These are phyloP conservation scores for Phyllosticta capitalensis DNA, from an alignment of 2,329 filamentous ascomycete species.

Conservation along the genomic window DNA sequence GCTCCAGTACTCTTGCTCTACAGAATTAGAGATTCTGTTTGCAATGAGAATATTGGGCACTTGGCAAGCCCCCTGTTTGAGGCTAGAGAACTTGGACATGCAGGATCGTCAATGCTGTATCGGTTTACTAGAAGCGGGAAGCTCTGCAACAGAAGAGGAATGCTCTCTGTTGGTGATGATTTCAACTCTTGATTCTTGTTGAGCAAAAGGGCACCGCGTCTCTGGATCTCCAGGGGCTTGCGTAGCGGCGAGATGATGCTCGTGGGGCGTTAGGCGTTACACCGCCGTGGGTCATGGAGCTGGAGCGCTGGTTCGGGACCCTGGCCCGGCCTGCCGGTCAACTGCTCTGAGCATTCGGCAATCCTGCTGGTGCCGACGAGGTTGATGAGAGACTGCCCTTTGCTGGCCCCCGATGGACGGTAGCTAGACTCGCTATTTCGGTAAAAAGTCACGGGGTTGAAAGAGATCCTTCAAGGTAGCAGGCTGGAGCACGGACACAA, in stretches of 20 bases:
- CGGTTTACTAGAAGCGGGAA: no score
- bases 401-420: background rate
- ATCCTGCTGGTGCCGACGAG: background rate
- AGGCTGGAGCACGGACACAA: no score
- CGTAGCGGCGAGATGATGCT: background rate
- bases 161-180: no score
- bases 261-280: background rate
- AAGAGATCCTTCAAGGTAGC: background rate
- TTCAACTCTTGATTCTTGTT: background rate
- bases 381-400: background rate
- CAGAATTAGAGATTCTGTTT: no score
- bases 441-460: background rate
- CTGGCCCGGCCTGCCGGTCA: background rate
- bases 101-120: no score
- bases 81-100: no score
- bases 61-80: no score
- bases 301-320: background rate
- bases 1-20: no score
- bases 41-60: no score
- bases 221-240: background rate
- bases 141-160: no score
- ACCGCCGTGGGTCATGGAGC: background rate
- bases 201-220: background rate
- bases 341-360: background rate
- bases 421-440: background rate